Conservation (phyloP, 441 rosid genomes). For the Geranium incanum region DNA sequence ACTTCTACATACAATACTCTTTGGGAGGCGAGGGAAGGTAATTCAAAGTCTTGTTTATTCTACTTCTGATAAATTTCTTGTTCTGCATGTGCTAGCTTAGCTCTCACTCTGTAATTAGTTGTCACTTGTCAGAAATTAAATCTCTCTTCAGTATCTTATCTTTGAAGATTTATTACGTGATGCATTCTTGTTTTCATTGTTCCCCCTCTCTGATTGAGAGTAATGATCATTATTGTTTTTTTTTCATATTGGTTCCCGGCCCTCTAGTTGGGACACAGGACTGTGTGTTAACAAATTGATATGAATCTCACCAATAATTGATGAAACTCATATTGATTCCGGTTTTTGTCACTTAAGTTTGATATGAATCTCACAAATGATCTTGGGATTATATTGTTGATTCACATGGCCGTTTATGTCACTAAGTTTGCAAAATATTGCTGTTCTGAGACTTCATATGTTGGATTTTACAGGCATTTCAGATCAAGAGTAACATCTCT, state of each 20-base stretch:
- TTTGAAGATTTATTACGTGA: neutral
- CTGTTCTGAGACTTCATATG: constrained; percentile 23
- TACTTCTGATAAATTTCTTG: neutral
- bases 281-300: neutral
- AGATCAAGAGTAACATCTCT: constrained; percentile 72
- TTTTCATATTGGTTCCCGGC: neutral
- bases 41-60: constrained; percentile 10
- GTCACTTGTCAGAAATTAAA: neutral
- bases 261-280: constrained; percentile 5
- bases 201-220: neutral
- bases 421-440: constrained; percentile 7
- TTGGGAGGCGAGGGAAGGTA: constrained; percentile 91
- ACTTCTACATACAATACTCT: constrained; percentile 66
- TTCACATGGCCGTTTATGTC: neutral
- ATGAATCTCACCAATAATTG: too few species aligned
- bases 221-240: neutral
- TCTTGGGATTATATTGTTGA: constrained; percentile 4
- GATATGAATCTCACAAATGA: neutral
- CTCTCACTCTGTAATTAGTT: neutral
- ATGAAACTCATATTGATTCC: too few species aligned
- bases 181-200: neutral
- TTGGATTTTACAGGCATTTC: constrained; percentile 61
- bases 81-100: neutral
- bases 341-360: too few species aligned
- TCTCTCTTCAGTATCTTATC: neutral